These are phyloP conservation scores for Monilinia polystroma DNA, from an alignment of 2,329 filamentous ascomycete species.

Conservation along the genomic window DNA sequence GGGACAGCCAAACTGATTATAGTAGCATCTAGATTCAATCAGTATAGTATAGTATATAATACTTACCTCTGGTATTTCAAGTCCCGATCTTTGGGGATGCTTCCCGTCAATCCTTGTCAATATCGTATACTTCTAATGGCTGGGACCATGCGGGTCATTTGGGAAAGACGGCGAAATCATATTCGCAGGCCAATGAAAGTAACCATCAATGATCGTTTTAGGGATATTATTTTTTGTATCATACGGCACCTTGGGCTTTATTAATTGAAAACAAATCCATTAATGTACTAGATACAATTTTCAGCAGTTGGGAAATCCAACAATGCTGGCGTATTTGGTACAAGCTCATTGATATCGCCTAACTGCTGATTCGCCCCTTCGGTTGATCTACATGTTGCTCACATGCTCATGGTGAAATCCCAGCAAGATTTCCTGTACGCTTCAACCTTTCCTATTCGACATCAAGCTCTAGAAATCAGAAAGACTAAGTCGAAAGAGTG, in stretches of 20 bases:
- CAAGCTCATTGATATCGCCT: constrained; percentile 7
- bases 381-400: neutral
- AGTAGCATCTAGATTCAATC: neutral
- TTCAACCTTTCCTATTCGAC: neutral
- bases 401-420: neutral
- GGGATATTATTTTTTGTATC: neutral
- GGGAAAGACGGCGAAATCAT: neutral
- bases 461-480: neutral
- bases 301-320: neutral
- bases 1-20: neutral
- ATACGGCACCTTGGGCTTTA: neutral
- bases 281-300: neutral
- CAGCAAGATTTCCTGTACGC: neutral
- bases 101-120: neutral
- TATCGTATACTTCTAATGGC: neutral
- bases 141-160: constrained; percentile 10
- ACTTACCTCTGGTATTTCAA: neutral
- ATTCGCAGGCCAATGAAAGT: neutral
- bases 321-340: neutral
- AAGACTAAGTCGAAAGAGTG: neutral
- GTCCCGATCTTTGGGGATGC: neutral
- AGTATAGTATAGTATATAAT: neutral
- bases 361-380: neutral
- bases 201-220: neutral
- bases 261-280: neutral